Conservation (phyloP, 2,329 filamentous ascomycete genomes). For the Calonectria hawksworthii region DNA sequence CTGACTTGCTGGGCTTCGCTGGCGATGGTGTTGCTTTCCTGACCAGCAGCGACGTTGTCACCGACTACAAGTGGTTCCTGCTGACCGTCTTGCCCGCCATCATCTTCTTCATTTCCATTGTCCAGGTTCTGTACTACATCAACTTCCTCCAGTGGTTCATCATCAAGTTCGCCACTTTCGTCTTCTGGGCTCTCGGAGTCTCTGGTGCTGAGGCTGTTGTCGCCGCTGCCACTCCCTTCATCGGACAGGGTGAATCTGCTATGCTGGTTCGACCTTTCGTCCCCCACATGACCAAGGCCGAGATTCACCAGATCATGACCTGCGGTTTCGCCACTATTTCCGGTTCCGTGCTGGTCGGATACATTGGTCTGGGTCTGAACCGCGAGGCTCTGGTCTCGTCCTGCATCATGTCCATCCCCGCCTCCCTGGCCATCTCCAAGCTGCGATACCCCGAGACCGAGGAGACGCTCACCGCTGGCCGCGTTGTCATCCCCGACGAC, state of each 20-base stretch:
- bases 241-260: conserved; percentile 93
- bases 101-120: conserved; percentile 96
- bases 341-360: conserved; percentile 87
- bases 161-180: conserved; percentile 87
- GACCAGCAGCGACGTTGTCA: conserved; percentile 57
- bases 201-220: conserved; percentile 95
- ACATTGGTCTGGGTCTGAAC: conserved; percentile 87
- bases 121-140: conserved; percentile 86
- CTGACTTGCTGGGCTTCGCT: conserved; percentile 82
- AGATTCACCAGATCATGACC: conserved; percentile 93
- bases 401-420: conserved; percentile 96
- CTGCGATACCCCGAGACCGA: conserved; percentile 91
- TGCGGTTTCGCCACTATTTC: conserved; percentile 95
- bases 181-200: conserved; percentile 90
- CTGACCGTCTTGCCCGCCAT: conserved; percentile 87
- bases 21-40: conserved; percentile 81
- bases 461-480: conserved; percentile 85
- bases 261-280: conserved; percentile 94
- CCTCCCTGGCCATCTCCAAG: conserved; percentile 90
- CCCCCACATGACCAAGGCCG: conserved; percentile 85
- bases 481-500: conserved; percentile 85
- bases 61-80: conserved; percentile 75
- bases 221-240: conserved; percentile 92
- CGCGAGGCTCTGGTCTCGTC: conserved; percentile 88
- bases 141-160: conserved; percentile 92